Evolutionary conservation across 352 stramenopile genomes (phyloP), one percentile per base, ranked within the genome.

Genomic region (Halophytophthora polymorphica): DNA sequence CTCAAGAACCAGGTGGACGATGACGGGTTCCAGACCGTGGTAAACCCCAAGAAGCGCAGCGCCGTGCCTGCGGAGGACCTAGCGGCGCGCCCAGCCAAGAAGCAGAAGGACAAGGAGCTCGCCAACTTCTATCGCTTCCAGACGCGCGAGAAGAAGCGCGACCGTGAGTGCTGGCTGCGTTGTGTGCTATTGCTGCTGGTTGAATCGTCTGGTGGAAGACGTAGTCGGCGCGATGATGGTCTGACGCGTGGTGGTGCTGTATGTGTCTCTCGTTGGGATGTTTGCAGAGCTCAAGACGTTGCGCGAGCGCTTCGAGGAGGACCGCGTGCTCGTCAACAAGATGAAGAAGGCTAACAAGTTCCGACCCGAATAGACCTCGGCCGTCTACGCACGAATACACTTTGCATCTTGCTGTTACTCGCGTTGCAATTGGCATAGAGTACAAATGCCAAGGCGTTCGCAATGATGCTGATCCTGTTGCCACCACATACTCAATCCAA

Each of bases 91-190:
- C 78, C 77, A 1, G 67, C 70, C 6, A 94, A 92, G 78, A 94
- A 90, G 54, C 77, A 88, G 43, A 94, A 94, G 64, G 64, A 62
- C 45, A 94, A 94, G 57, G 79, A 92, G 49, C 54, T 90, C 19
- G 52, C 77, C 21, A 81, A 92, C 56, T 94, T 94, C 45, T 94
- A 94, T 56, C 77, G 81, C 23, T 94, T 94, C 67, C 83, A 94
- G 58, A 83, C 86, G 47, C 75, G 83, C 45, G 83, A 94, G 65
- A 88, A 87, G 61, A 91, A 91, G 56, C 79, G 83, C 66, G 78
- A 80, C 40, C 83, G 83, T 93, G 71, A 59, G 79, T 89, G 37
- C 25, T 14, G 43, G 22, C 18, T 22, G 23, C 17, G 15, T 14
- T 40, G 18, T 11, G 3, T 50, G 18, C 4, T 10, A 36, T 52